Base-by-base conservation (phyloP, 2,329 filamentous ascomycete genomes). In the Biscogniauxia marginata region DNA sequence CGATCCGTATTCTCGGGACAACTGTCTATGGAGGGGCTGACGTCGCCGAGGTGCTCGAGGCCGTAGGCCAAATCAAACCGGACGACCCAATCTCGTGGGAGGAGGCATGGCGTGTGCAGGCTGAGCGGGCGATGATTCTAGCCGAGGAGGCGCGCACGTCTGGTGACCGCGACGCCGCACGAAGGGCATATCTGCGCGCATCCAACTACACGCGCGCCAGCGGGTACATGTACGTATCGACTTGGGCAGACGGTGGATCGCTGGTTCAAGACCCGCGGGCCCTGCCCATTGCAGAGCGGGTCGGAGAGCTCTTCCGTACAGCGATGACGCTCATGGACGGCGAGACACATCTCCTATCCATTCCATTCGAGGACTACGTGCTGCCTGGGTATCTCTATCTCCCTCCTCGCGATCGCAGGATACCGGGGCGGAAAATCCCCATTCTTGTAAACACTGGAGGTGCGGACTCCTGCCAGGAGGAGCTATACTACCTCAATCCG, bases 71-170 rank as follows among this genome's bases (percentile, higher is more conserved):
- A 30, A 75, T 79, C 67, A 73, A 70, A 48, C 61, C 72, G 19
- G 50, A 68, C 23, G 73, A 80, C 49, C 64, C 73, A 0, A 70
- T 71, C 46, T 67, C 62, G 21, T 80, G 78, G 78, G 67, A 73
- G 24, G 49, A 39, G 1, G 72, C 72, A 3, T 79, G 71, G 69
- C 19, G 52, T 0, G 65, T 65, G 3, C 60, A 66, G 47, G 73
- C 68, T 0, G 51, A 66, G n/a, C 64, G 63, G 39, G 71, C 73
- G 1, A 68, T 76, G 53, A 55, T 44, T 1, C 46, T 75, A 5
- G 76, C 70, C 1, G 55, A 73, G 7, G 70, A 77, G 46, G 71
- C 73, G 9, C 52, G 54, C 3, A 51, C 46, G 0, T 34, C 54
- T 2, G 72, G 73, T 0, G 62, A 77, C 57, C 63, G 57, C 3